Evolutionary conservation across 768 basidiomycete species (phyloP), one percentile per base, ranked within the genome.

Genomic region (Russula dissimulans): DNA sequence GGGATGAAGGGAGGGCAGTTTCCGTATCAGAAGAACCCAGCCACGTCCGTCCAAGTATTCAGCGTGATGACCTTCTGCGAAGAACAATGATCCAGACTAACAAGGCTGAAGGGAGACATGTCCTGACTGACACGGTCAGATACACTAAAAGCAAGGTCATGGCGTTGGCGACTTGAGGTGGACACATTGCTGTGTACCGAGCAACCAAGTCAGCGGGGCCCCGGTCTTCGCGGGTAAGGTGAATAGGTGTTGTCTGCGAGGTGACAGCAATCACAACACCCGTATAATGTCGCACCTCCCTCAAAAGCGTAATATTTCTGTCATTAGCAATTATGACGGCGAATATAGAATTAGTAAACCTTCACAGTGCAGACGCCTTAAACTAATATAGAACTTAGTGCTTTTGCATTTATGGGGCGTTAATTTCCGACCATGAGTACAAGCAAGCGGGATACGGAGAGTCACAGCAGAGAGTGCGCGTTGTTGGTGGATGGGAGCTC

Each of bases 161-260:
- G 54, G 54, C 48, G 42, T 56, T 50, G 54, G 29, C 42, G 42
- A 56, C 54, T 56, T 39, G 59, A 54, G 59, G 52, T 41, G n/a
- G 53, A 60, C 53, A 18, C 59, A 47, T 60, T 54, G 53, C 17
- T 43, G 52, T 36, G 15, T 45, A 29, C 43, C 39, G 39, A 54
- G 47, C 45, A 59, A 4, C 52, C 50, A 59, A 14, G 17, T 47
- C 47, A 42, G 22, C 46, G 22, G 43, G 43, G 41, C 47, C 59
- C 59, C 22, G 53, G 36, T 60, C 43, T 60, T 55, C 53, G 26
- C 59, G 53, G 53, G 45, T 43, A 18, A 15, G n/a, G 34, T 22
- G 45, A 47, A 38, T 56, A 26, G 55, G 29, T 51, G 38, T 26
- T 8, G 55, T 12, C 26, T 34, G 22, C n/a, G 31, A 36, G 56